Evolutionary conservation across 352 stramenopile genomes (phyloP).

Genomic region (Aphanomyces cochlioides): DNA sequence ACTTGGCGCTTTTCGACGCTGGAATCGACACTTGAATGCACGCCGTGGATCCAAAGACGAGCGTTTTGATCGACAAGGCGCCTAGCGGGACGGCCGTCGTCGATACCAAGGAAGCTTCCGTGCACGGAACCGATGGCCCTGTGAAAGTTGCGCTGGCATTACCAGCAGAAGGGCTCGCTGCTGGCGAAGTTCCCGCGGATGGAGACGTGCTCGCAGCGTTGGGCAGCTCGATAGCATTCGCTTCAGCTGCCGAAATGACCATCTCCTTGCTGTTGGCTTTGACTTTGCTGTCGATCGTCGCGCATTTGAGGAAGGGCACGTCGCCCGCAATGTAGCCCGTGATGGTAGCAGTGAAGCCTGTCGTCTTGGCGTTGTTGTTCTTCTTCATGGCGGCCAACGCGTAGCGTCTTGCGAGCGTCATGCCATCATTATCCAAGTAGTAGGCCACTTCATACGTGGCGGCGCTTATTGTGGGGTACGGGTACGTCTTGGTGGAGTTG

Average conservation of each 20-base stretch:
- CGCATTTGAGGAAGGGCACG: conserved; percentile 10
- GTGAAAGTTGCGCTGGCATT: too few relatives aligned
- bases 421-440: conserved; percentile 10
- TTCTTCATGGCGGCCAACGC: conserved; percentile 9
- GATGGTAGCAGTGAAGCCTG: conserved; percentile 20
- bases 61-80: background rate
- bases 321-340: conserved; percentile 11
- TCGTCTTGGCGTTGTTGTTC: background rate
- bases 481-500: background rate
- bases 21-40: background rate
- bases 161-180: background rate
- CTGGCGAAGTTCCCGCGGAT: background rate
- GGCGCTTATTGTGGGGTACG: background rate
- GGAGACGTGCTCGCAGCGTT: background rate
- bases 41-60: background rate
- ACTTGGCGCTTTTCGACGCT: background rate
- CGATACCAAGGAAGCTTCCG: background rate
- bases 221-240: background rate
- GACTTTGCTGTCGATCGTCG: conserved; percentile 13
- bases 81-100: background rate
- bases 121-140: background rate
- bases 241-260: background rate
- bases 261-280: conserved; percentile 11
- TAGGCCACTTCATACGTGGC: conserved; percentile 14
- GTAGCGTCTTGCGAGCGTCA: conserved; percentile 16